These are phyloP conservation scores for Aspergillus sp. DNA, from an alignment of 2,329 filamentous ascomycete genomes.

Conservation along the genomic window DNA sequence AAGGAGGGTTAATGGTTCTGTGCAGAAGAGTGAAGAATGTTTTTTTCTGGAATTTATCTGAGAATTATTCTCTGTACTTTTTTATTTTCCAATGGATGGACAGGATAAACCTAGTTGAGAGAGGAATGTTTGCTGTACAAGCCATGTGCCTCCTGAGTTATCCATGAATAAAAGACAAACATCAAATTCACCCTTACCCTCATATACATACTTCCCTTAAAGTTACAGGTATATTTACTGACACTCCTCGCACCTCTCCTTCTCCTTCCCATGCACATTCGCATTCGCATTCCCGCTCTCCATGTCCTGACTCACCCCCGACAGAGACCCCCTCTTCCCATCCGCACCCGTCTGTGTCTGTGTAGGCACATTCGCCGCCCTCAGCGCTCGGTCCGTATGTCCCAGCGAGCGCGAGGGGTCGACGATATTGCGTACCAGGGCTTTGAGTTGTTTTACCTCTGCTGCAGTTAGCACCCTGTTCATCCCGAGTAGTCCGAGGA, in stretches of 20 bases:
- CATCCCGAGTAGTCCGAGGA: not conserved
- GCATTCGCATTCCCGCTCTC: not conserved
- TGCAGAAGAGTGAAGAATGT: not conserved
- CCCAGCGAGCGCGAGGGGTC: conserved; percentile 72
- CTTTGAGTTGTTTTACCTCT: conserved; percentile 87
- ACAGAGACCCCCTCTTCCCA: conserved; percentile 18
- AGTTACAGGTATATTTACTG: conserved; percentile 5
- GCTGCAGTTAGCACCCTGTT: conserved; percentile 1
- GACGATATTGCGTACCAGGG: conserved; percentile 72
- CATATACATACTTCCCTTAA: too few relatives aligned
- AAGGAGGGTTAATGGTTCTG: not conserved
- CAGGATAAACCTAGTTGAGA: too few relatives aligned
- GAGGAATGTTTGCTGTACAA: too few relatives aligned
- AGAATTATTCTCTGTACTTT: too few relatives aligned
- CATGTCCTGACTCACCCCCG: not conserved
- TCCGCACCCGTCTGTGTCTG: conserved; percentile 27
- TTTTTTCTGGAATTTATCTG: not conserved
- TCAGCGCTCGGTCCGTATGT: conserved; percentile 61
- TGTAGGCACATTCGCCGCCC: conserved; percentile 1
- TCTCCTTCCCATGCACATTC: conserved; percentile 5
- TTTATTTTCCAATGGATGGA: too few relatives aligned
- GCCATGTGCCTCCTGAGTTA: too few relatives aligned
- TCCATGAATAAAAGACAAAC: too few relatives aligned
- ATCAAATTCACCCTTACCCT: too few relatives aligned
- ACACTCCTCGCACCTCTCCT: conserved; percentile 22